A percentile compares a stretch with the other conserved stretches of the same genome.
Evolutionary conservation across 257 asterid species (phyloP).

Genomic region (Jasminum sambac): DNA sequence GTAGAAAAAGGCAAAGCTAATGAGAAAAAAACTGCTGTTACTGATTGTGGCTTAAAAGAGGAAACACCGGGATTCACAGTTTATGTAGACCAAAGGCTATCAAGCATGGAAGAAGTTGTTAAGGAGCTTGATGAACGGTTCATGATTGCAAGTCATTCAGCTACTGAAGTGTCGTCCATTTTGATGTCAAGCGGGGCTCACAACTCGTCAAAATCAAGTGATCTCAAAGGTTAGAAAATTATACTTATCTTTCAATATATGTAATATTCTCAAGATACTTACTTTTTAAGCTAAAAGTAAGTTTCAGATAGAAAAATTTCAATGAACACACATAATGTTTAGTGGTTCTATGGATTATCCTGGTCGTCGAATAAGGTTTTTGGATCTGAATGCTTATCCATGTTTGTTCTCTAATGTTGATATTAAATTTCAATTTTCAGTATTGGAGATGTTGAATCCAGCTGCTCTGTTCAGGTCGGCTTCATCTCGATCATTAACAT

Average conservation of each 20-base stretch:
- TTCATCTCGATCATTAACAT: conserved; percentile 77
- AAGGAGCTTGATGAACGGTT: conserved; percentile 90
- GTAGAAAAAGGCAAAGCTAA: conserved; percentile 58
- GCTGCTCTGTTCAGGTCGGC: conserved; percentile 77
- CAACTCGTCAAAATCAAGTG: conserved; percentile 57
- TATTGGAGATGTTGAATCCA: conserved; percentile 85
- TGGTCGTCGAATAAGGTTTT: too few relatives aligned
- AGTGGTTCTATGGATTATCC: too few relatives aligned
- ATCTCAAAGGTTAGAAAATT: conserved; percentile 54
- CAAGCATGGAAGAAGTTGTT: conserved; percentile 88
- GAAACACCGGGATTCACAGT: conserved; percentile 91
- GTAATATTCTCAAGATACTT: too few relatives aligned
- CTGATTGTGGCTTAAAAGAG: conserved; percentile 55
- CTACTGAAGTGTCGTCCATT: conserved; percentile 66
- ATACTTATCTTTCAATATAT: background rate
- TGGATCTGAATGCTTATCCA: conserved; percentile 3
- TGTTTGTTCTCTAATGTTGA: conserved; percentile 16
- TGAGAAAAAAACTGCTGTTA: conserved; percentile 57
- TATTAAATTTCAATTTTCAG: conserved; percentile 40
- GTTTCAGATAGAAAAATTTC: too few relatives aligned
- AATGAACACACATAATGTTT: too few relatives aligned
- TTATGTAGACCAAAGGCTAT: conserved; percentile 76
- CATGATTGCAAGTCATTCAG: conserved; percentile 66
- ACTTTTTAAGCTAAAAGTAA: too few relatives aligned
- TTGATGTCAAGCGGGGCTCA: conserved; percentile 79